phyloP scores from a whole-genome alignment of 192 early-diverging fungal species.

The Gaertneriomyces sp. region DNA sequence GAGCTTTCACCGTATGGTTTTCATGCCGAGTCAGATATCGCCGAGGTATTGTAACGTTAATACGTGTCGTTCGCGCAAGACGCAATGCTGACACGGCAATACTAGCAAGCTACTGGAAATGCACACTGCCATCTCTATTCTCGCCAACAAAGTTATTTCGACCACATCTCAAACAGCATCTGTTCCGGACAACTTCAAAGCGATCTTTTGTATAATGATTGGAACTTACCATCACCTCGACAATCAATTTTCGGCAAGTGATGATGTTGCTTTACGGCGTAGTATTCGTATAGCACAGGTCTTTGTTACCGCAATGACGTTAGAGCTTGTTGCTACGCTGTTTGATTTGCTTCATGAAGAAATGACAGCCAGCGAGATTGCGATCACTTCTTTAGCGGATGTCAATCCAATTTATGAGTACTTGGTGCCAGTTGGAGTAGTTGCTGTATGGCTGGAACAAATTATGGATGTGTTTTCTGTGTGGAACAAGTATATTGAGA shows the following conservation, averaged over 20 bases:
- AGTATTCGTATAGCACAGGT: conserved; percentile 16
- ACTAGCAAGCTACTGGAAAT: not conserved
- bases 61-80: not conserved
- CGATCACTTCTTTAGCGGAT: conserved; percentile 2
- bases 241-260: conserved; percentile 20
- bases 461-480: conserved; percentile 24
- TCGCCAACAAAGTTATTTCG: too few species aligned
- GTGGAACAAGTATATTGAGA: conserved; percentile 27
- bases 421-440: conserved; percentile 7
- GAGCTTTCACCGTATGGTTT: conserved; percentile 2
- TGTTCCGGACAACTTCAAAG: too few species aligned
- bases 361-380: not conserved
- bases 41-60: not conserved
- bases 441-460: conserved; percentile 20
- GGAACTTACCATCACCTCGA: conserved; percentile 30
- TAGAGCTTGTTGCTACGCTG: not conserved
- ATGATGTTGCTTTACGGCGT: conserved; percentile 14
- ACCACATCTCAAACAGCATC: too few species aligned
- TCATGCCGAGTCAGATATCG: conserved; percentile 5
- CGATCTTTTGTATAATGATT: conserved; percentile 10
- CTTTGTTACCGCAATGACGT: conserved; percentile 1
- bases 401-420: not conserved
- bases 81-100: not conserved
- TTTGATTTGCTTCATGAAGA: not conserved
- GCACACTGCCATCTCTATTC: too few species aligned